Base-by-base conservation (phyloP, 352 stramenopile genomes). In the Pythium aquatile region DNA sequence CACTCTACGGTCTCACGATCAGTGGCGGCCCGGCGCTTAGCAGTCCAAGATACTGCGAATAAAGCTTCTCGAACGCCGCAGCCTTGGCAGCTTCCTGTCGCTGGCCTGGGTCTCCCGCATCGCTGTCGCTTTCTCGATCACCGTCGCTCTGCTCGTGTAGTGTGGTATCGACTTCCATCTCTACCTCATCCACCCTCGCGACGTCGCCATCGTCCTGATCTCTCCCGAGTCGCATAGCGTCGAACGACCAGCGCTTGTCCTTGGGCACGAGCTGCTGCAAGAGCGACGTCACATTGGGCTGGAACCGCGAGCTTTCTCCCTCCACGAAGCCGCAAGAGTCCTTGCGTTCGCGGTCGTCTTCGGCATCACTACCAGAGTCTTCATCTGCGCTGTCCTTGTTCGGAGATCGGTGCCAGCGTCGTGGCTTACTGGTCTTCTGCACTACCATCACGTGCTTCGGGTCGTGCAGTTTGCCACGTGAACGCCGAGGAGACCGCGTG, bases 31-130 rank as follows among this genome's bases (percentile, higher is more conserved):
- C 57, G 20, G 64, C 58, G 24, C 77, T 73, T 14, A 85, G 63
- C 29, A 85, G 65, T 5, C 77, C 77, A 1, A 83, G 63, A 44
- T 85, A 85, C 56, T 83, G 75, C 16, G 49, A 58, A 3, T 83
- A 58, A 0, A 85, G 67, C 20, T 65, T 75, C 56, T 78, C 39
- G 29, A 85, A 85, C 9, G 68, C 73, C 2, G 59, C 73, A 8
- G 71, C 61, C 29, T 57, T 58, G 33, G 17, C 55, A 29, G 53
- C 42, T 9, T 58, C 37, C n/a, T n/a, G 13, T 26, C 30, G 29
- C 44, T 32, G 9, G 13, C 6, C 14, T 47, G 10, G 29, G 44
- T 24, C 30, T 5, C 29, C 39, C 39, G 35, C 55, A 4, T 51
- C 55, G 58, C 47, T 49, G 26, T 44, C 55, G 58, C 47, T 49